Conservation (phyloP, 306 rosid species). For the Biancaea sappan region DNA sequence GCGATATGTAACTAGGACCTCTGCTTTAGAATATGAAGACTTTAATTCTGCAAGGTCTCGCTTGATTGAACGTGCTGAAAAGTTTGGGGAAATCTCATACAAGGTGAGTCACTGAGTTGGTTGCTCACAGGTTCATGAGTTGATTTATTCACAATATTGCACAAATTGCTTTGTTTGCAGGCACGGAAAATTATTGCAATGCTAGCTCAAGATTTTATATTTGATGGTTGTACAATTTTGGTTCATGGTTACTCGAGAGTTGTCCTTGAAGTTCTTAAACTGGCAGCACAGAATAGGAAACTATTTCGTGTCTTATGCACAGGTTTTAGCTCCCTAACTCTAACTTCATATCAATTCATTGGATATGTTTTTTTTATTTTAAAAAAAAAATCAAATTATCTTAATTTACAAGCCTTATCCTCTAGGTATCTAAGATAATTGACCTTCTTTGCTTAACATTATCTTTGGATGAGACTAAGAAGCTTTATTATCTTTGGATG, state of each 20-base stretch:
- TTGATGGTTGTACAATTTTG: slow-evolving; percentile 88
- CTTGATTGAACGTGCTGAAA: slow-evolving; percentile 96
- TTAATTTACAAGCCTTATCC: slow-evolving; percentile 6
- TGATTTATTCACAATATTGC: not conserved
- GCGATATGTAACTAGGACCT: slow-evolving; percentile 89
- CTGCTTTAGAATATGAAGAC: slow-evolving; percentile 91
- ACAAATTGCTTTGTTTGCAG: slow-evolving; percentile 45
- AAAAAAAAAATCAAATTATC: slow-evolving; percentile 6
- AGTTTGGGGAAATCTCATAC: slow-evolving; percentile 87
- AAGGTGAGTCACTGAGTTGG: slow-evolving; percentile 48
- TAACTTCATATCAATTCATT: not conserved
- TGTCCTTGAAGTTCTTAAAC: slow-evolving; percentile 77
- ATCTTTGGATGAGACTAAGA: not conserved
- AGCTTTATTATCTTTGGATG: not conserved
- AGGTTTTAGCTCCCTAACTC: slow-evolving; percentile 47
- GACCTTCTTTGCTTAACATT: not conserved
- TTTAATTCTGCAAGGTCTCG: slow-evolving; percentile 87
- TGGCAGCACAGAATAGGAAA: slow-evolving; percentile 81
- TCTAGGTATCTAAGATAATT: not conserved
- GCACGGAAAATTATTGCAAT: slow-evolving; percentile 91
- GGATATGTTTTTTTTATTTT: too few species aligned
- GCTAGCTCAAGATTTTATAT: slow-evolving; percentile 90
- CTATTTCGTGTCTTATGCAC: slow-evolving; percentile 89
- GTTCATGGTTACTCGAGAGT: slow-evolving; percentile 97
- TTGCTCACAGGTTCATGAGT: not conserved